Percentiles rank a stretch among this genome's conserved stretches.
These are phyloP conservation scores for Rhynchosporium agropyri DNA, from an alignment of 2,329 filamentous ascomycete genomes.

Conservation along the genomic window DNA sequence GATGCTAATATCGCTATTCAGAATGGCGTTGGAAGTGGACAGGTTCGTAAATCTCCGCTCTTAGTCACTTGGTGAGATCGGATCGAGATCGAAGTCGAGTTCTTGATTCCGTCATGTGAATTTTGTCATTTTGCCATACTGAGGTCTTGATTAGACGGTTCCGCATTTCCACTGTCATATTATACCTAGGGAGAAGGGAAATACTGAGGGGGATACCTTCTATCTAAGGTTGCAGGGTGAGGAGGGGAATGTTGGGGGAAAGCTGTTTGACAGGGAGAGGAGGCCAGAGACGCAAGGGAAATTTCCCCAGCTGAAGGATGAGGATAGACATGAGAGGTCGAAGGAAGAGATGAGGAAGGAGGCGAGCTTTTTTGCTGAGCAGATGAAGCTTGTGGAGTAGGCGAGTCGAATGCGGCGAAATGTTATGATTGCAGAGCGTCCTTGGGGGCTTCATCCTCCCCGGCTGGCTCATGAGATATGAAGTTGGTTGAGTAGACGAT, in stretches of 20 bases:
- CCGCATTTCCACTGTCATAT: no score
- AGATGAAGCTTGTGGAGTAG: slow-evolving; percentile 34
- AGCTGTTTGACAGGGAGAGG: slow-evolving; percentile 59
- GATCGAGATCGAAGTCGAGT: no score
- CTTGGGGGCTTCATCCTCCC: background rate
- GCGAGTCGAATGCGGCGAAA: background rate
- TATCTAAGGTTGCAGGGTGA: slow-evolving; percentile 84
- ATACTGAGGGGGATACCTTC: slow-evolving; percentile 67
- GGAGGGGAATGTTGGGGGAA: slow-evolving; percentile 78
- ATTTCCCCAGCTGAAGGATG: slow-evolving; percentile 74
- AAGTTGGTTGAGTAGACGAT: slow-evolving; percentile 14
- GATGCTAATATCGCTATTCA: slow-evolving; percentile 90
- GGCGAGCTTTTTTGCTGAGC: slow-evolving; percentile 52
- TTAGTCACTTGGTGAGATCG: no score
- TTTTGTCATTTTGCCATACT: no score
- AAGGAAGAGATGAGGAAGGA: slow-evolving; percentile 80
- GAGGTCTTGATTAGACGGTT: no score
- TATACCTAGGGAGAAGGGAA: slow-evolving; percentile 14
- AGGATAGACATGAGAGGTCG: slow-evolving; percentile 65
- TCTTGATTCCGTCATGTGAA: no score
- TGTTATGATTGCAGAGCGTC: background rate
- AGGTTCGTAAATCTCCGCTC: slow-evolving; percentile 55
- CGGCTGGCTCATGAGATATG: slow-evolving; percentile 30
- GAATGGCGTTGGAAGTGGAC: slow-evolving; percentile 85
- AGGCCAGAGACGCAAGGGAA: slow-evolving; percentile 52